These are phyloP conservation scores for Magnusiomyces starmeri DNA, from an alignment of 1,139 yeast genomes.

Conservation along the genomic window DNA sequence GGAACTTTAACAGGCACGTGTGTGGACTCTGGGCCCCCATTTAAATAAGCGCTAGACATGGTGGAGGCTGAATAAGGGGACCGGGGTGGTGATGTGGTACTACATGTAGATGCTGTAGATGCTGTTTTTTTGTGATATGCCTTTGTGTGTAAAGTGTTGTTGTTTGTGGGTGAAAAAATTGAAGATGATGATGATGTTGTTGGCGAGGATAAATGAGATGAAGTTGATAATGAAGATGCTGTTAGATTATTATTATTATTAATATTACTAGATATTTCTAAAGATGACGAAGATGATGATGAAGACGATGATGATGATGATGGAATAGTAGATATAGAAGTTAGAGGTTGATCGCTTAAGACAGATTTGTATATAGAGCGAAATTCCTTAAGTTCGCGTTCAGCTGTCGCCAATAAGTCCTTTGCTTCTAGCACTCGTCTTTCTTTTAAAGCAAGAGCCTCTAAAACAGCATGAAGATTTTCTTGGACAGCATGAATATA, in stretches of 20 bases:
- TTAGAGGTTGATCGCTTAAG: conserved; percentile 12
- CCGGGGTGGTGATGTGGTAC: neutral
- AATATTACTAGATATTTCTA: neutral
- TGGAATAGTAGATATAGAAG: neutral
- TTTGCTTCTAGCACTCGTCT: conserved; percentile 34
- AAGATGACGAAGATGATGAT: neutral
- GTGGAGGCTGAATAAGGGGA: neutral
- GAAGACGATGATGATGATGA: neutral
- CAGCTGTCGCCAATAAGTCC: conserved; percentile 28
- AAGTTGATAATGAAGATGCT: neutral
- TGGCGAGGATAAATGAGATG: too few species aligned
- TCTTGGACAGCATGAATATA: conserved; percentile 22
- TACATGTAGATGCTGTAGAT: neutral
- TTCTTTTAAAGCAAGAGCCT: conserved; percentile 33
- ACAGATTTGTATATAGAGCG: conserved; percentile 24
- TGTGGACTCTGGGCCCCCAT: neutral
- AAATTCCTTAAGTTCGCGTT: conserved; percentile 24
- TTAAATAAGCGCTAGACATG: neutral
- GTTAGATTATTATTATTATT: neutral
- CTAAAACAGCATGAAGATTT: conserved; percentile 31
- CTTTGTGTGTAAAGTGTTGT: neutral
- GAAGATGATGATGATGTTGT: neutral
- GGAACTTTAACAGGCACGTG: too few species aligned
- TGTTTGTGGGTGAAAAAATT: neutral
- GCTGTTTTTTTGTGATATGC: neutral